These are phyloP conservation scores for Penicillium sp. DNA, from an alignment of 2,329 filamentous ascomycete species.

Conservation along the genomic window DNA sequence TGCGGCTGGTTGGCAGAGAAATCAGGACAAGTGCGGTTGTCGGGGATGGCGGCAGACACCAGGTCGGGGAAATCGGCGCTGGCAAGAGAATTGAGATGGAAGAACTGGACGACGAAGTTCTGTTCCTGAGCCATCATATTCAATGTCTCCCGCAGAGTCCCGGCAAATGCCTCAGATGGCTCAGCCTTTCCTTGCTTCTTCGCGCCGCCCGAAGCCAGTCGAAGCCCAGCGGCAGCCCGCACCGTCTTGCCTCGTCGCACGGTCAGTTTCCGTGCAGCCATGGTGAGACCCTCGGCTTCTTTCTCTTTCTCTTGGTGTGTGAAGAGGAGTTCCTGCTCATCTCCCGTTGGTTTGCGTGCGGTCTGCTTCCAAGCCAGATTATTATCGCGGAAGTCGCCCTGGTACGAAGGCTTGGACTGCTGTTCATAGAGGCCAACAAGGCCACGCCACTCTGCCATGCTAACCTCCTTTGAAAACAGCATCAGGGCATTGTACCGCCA, in stretches of 20 bases:
- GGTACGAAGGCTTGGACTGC: slow-evolving; percentile 73
- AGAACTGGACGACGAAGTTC: slow-evolving; percentile 96
- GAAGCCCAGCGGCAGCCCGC: slow-evolving; percentile 44
- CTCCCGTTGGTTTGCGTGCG: slow-evolving; percentile 69
- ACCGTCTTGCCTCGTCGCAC: slow-evolving; percentile 88
- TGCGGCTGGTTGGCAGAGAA: slow-evolving; percentile 72
- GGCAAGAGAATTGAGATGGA: slow-evolving; percentile 85
- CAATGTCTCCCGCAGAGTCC: slow-evolving; percentile 75
- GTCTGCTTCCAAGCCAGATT: slow-evolving; percentile 75
- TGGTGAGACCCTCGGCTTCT: slow-evolving; percentile 65
- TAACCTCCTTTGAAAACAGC: slow-evolving; percentile 83
- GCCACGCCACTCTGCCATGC: slow-evolving; percentile 75
- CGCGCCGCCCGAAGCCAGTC: slow-evolving; percentile 47
- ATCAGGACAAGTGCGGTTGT: slow-evolving; percentile 68
- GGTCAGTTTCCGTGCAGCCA: slow-evolving; percentile 81
- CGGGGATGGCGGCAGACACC: slow-evolving; percentile 64
- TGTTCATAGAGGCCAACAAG: slow-evolving; percentile 78
- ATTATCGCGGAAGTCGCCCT: slow-evolving; percentile 76
- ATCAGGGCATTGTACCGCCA: slow-evolving; percentile 89
- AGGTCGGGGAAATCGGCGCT: slow-evolving; percentile 79
- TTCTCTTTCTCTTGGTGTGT: slow-evolving; percentile 86
- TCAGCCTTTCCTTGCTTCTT: slow-evolving; percentile 64
- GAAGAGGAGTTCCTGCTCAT: slow-evolving; percentile 83
- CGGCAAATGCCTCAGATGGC: slow-evolving; percentile 77
- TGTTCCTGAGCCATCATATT: slow-evolving; percentile 88